These are phyloP conservation scores for Marsdenia floribunda DNA, from an alignment of 257 asterid genomes.

Conservation along the genomic window DNA sequence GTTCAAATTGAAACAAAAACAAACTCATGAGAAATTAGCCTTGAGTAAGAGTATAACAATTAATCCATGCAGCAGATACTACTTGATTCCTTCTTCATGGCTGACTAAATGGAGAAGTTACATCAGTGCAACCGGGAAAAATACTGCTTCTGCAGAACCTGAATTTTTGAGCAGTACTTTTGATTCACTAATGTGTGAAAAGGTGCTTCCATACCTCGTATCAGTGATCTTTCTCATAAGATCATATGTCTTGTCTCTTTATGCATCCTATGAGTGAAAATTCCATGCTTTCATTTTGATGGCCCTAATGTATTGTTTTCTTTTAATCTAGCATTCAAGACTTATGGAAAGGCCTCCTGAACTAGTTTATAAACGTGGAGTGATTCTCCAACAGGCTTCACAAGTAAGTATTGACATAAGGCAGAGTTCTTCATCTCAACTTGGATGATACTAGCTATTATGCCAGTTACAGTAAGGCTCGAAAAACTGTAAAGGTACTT, in stretches of 20 bases:
- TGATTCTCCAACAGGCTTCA: slow-evolving; percentile 64
- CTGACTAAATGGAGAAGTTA: slow-evolving; percentile 77
- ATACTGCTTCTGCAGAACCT: slow-evolving; percentile 51
- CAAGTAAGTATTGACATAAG: slow-evolving; percentile 50
- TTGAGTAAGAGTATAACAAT: slow-evolving; percentile 51
- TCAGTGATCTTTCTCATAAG: not conserved
- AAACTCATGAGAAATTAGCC: slow-evolving; percentile 78
- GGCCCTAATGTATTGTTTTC: slow-evolving; percentile 5
- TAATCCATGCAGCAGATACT: slow-evolving; percentile 51
- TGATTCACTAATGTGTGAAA: slow-evolving; percentile 62
- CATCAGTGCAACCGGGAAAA: slow-evolving; percentile 65
- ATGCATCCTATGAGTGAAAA: not conserved
- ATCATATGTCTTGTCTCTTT: not conserved
- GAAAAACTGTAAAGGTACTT: not conserved
- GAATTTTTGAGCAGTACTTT: slow-evolving; percentile 52
- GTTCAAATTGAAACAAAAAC: slow-evolving; percentile 75
- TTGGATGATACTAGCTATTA: not conserved
- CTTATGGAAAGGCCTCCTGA: slow-evolving; percentile 95
- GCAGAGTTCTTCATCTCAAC: not conserved
- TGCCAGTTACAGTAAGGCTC: not conserved
- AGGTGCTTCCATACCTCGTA: slow-evolving; percentile 39
- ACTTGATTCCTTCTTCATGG: slow-evolving; percentile 82
- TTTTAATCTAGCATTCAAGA: slow-evolving; percentile 59
- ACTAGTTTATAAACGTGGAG: slow-evolving; percentile 72
- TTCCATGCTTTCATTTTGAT: not conserved